A percentile compares a stretch with the other conserved stretches of the same genome.
These are phyloP conservation scores for Micromonas commoda DNA, from an alignment of 139 green algal species.

Conservation along the genomic window DNA sequence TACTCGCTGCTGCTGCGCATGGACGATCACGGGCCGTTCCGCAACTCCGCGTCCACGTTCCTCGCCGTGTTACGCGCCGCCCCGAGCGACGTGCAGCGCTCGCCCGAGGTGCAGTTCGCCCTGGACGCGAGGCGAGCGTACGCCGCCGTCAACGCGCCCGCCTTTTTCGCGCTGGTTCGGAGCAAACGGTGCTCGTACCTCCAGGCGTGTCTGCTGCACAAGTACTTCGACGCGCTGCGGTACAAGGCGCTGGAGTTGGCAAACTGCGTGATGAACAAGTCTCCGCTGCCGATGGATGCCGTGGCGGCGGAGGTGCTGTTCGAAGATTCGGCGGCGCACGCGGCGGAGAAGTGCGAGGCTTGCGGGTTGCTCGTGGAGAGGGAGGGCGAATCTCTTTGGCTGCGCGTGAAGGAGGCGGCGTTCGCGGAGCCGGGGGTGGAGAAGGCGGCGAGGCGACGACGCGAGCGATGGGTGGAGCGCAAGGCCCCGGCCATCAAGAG, in stretches of 20 bases:
- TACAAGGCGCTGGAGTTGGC: background rate
- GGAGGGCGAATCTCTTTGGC: too few relatives aligned
- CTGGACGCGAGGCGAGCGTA: background rate
- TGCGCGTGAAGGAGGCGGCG: too few relatives aligned
- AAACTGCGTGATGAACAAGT: background rate
- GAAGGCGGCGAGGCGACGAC: too few relatives aligned
- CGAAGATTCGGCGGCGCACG: too few relatives aligned
- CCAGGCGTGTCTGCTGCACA: conserved; percentile 8
- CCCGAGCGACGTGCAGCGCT: background rate
- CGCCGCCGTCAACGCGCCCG: background rate
- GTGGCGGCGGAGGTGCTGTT: too few relatives aligned
- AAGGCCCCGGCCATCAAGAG: background rate
- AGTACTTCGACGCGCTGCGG: conserved; percentile 13
- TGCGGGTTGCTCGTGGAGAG: too few relatives aligned
- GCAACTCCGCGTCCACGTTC: background rate
- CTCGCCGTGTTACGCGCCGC: background rate
- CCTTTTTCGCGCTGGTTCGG: conserved; percentile 1
- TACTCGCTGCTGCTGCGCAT: conserved; percentile 3
- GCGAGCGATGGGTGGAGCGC: too few relatives aligned
- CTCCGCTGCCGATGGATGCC: too few relatives aligned
- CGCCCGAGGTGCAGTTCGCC: background rate
- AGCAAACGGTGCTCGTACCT: background rate
- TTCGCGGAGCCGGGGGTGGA: too few relatives aligned
- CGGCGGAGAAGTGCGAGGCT: too few relatives aligned
- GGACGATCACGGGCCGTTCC: conserved; percentile 6